These are phyloP conservation scores for Poa pratensis DNA, from an alignment of 176 grass and related monocot species.

Conservation along the genomic window DNA sequence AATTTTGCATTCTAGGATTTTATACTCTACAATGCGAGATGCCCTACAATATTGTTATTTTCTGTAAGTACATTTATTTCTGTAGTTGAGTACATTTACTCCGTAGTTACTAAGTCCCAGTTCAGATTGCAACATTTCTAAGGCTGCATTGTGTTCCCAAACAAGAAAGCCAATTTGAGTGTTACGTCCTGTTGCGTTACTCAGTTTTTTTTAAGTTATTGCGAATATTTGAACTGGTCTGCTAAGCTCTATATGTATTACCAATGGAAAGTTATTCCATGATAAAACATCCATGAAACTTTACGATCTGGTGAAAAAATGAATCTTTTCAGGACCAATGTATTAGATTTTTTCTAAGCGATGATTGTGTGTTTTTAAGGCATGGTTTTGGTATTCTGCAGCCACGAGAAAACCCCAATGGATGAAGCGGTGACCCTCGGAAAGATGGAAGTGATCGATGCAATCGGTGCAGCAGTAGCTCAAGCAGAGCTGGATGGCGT, in stretches of 20 bases:
- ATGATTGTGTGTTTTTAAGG: background rate
- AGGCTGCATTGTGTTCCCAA: background rate
- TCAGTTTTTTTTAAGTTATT: background rate
- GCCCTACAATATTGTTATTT: background rate
- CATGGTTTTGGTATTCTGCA: constrained; percentile 47
- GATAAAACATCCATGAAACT: background rate
- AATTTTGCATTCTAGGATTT: background rate
- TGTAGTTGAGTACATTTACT: background rate
- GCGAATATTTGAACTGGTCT: background rate
- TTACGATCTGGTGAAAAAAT: background rate
- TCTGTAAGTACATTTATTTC: background rate
- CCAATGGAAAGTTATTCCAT: background rate
- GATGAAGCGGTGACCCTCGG: constrained; percentile 83
- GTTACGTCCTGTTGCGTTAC: background rate
- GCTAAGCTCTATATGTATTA: background rate
- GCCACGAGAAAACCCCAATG: constrained; percentile 92
- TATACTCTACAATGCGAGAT: background rate
- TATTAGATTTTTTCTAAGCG: background rate
- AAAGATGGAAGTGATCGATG: constrained; percentile 88
- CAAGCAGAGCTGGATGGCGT: constrained; percentile 75
- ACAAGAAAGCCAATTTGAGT: background rate
- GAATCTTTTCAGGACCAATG: background rate
- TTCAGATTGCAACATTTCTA: constrained; percentile 4
- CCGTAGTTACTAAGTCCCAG: background rate
- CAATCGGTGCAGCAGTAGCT: constrained; percentile 66